These are phyloP conservation scores for Zygotorulaspora danielsina DNA, from an alignment of 805 yeast genomes.

Conservation along the genomic window DNA sequence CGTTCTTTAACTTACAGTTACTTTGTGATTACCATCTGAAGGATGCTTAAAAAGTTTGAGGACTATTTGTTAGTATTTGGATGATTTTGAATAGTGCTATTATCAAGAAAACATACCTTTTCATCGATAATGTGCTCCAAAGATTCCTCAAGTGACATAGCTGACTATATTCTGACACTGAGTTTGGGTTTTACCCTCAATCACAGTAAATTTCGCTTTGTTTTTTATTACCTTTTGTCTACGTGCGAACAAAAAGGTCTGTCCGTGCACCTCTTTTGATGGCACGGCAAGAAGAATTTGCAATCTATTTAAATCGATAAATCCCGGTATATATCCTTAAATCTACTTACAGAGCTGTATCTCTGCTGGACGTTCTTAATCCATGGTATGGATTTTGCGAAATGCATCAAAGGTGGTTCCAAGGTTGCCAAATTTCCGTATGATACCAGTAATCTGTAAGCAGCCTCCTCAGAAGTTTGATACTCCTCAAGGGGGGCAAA, in stretches of 20 bases:
- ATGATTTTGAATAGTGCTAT: too few species aligned
- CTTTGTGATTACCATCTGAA: slow-evolving; percentile 13
- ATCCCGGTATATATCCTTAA: slow-evolving; percentile 24
- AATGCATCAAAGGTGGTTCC: slow-evolving; percentile 31
- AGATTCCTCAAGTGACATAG: slow-evolving; percentile 21
- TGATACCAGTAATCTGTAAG: slow-evolving; percentile 59
- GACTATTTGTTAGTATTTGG: slow-evolving; percentile 10
- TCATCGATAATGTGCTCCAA: slow-evolving; percentile 20
- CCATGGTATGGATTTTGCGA: slow-evolving; percentile 34
- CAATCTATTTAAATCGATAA: slow-evolving; percentile 2
- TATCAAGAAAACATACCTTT: slow-evolving; percentile 14
- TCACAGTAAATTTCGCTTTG: too few species aligned
- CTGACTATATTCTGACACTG: background rate
- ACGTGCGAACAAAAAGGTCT: too few species aligned
- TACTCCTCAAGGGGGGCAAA: slow-evolving; percentile 31
- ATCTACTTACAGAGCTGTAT: slow-evolving; percentile 23
- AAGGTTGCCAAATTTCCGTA: slow-evolving; percentile 53
- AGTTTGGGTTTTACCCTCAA: background rate
- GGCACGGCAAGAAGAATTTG: too few species aligned
- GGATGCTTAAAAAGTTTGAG: slow-evolving; percentile 9
- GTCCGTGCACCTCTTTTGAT: too few species aligned
- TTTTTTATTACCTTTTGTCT: too few species aligned
- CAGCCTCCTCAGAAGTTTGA: slow-evolving; percentile 54
- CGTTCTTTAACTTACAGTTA: slow-evolving; percentile 17
- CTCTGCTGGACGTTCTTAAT: slow-evolving; percentile 20